Conservation (phyloP, 805 yeast genomes). For the Ogataea haglerorum region DNA sequence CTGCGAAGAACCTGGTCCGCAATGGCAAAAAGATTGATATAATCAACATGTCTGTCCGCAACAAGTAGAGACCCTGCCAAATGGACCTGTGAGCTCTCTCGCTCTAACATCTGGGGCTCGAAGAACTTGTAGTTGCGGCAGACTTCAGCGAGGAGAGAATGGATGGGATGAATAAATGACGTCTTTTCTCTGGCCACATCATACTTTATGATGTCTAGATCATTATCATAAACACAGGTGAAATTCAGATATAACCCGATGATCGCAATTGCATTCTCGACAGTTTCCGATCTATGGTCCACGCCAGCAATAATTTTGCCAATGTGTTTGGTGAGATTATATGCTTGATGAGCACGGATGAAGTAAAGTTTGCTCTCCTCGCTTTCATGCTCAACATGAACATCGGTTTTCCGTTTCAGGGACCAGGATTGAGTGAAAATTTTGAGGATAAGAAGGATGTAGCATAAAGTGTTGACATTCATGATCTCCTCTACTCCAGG, state of each 20-base stretch:
- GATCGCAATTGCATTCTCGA: constrained; percentile 36
- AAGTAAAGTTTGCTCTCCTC: constrained; percentile 48
- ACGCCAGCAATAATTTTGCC: constrained; percentile 27
- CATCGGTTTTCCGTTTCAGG: constrained; percentile 58
- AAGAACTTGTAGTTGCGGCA: constrained; percentile 35
- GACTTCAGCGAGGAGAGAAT: constrained; percentile 50
- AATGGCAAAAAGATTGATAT: constrained; percentile 40
- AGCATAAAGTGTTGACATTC: constrained; percentile 28
- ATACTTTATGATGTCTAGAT: constrained; percentile 28
- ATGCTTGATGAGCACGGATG: constrained; percentile 31
- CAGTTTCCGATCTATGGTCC: constrained; percentile 14
- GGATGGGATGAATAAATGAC: constrained; percentile 59
- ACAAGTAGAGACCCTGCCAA: constrained; percentile 5
- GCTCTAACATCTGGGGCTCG: constrained; percentile 15
- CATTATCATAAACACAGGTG: constrained; percentile 27
- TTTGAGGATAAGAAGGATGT: constrained; percentile 45
- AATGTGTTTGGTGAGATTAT: constrained; percentile 23
- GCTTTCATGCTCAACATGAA: constrained; percentile 62
- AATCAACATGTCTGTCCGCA: constrained; percentile 11
- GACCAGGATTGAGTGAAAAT: constrained; percentile 58
- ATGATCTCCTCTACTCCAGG: constrained; percentile 24
- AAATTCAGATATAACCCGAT: constrained; percentile 35
- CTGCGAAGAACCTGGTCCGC: constrained; percentile 60
- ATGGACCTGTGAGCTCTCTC: constrained; percentile 12
- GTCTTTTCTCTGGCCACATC: constrained; percentile 44